phyloP scores from a whole-genome alignment of 2,329 filamentous ascomycete species.

The Hortaea werneckii region DNA sequence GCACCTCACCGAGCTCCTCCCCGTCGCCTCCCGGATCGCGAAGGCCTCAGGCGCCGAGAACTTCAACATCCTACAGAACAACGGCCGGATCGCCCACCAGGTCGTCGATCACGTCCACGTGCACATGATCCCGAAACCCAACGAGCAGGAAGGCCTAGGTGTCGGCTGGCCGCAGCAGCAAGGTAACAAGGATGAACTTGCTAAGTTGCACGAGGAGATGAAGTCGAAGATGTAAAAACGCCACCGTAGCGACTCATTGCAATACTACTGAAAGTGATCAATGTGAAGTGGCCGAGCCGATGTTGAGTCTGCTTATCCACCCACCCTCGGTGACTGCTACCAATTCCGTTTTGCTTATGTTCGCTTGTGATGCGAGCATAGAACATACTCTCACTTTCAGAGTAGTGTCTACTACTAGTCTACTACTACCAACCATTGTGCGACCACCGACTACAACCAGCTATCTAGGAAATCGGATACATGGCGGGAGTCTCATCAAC shows the following conservation, averaged over 20 bases:
- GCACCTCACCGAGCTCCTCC: conserved; percentile 69
- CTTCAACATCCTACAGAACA: conserved; percentile 96
- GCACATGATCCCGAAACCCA: conserved; percentile 97
- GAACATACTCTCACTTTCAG: too few relatives aligned
- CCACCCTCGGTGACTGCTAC: too few relatives aligned
- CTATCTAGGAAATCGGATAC: neutral
- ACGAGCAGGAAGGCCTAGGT: conserved; percentile 65
- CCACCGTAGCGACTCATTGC: too few relatives aligned
- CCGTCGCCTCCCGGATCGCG: conserved; percentile 79
- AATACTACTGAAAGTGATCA: too few relatives aligned
- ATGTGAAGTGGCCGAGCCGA: too few relatives aligned
- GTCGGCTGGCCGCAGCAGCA: conserved; percentile 69
- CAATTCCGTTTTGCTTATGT: too few relatives aligned
- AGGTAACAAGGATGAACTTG: conserved; percentile 72
- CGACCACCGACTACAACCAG: too few relatives aligned
- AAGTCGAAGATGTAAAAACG: conserved; percentile 77
- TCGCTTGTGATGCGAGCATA: too few relatives aligned
- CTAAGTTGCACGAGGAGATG: conserved; percentile 69
- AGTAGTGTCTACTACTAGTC: too few relatives aligned
- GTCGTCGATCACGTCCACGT: conserved; percentile 82
- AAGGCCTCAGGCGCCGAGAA: conserved; percentile 63
- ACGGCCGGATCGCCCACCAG: conserved; percentile 84
- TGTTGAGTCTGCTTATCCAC: too few relatives aligned
- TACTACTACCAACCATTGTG: too few relatives aligned
- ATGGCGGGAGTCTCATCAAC: neutral